These are phyloP conservation scores for Candida ficus DNA, from an alignment of 805 yeast species.

Conservation along the genomic window DNA sequence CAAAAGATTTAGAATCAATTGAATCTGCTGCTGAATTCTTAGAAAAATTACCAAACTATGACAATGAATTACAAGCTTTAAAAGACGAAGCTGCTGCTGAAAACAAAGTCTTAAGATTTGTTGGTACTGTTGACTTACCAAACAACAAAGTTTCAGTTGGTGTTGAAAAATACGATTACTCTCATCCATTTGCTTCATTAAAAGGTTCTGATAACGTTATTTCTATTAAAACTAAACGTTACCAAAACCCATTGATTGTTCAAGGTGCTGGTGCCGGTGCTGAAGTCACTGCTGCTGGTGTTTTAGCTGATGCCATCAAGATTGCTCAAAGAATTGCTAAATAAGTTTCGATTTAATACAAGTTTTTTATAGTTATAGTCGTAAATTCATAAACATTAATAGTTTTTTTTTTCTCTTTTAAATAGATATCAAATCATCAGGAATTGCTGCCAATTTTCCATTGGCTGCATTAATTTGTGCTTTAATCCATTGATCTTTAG, in stretches of 20 bases:
- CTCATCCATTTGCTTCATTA: constrained; percentile 94
- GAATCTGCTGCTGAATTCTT: constrained; percentile 73
- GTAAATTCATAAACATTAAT: neutral
- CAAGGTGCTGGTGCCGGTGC: constrained; percentile 98
- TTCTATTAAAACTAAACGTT: constrained; percentile 86
- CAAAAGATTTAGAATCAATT: constrained; percentile 73
- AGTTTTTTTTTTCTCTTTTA: neutral
- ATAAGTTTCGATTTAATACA: constrained; percentile 1
- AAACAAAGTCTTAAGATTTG: constrained; percentile 86
- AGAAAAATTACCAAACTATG: constrained; percentile 76
- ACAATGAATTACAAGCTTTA: constrained; percentile 67
- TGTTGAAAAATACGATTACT: constrained; percentile 76
- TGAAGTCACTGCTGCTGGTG: constrained; percentile 80
- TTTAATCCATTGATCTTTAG: constrained; percentile 42
- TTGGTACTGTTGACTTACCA: constrained; percentile 82
- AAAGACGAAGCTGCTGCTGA: constrained; percentile 79
- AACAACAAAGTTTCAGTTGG: constrained; percentile 74
- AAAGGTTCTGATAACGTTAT: constrained; percentile 96
- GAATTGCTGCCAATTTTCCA: constrained; percentile 10
- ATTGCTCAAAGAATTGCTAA: constrained; percentile 71
- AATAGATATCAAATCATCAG: constrained; percentile 11
- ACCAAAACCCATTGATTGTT: constrained; percentile 84
- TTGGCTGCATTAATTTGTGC: neutral
- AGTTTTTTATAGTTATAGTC: neutral
- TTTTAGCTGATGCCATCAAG: constrained; percentile 87